These are phyloP conservation scores for Tulasnella sp. DNA, from an alignment of 768 basidiomycete genomes.

Conservation along the genomic window DNA sequence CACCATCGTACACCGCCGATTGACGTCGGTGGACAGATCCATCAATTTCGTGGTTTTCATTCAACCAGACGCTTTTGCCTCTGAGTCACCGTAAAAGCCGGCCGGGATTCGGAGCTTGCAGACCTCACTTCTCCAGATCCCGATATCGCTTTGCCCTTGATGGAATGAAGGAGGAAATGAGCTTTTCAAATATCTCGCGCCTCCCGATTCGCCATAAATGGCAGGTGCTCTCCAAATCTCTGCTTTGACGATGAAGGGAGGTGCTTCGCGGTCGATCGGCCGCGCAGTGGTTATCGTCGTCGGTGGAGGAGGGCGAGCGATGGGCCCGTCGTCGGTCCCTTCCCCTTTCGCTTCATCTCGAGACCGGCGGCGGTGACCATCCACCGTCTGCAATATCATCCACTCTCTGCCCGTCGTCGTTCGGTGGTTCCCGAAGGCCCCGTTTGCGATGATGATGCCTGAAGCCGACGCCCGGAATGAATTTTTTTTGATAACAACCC, in stretches of 20 bases:
- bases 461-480: conserved; percentile 3
- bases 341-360: not conserved
- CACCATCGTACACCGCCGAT: not conserved
- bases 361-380: not conserved
- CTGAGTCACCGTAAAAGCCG: conserved; percentile 7
- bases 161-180: conserved; percentile 2
- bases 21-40: not conserved
- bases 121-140: not conserved
- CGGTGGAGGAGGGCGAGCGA: not conserved
- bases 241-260: not conserved
- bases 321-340: not conserved
- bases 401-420: not conserved
- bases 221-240: not conserved
- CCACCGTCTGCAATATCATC: not conserved
- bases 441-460: not conserved
- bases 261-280: conserved; percentile 12
- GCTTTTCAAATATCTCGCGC: not conserved
- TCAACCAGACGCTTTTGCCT: not conserved
- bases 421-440: not conserved
- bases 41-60: not conserved
- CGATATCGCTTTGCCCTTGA: not conserved
- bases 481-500: not conserved
- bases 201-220: not conserved
- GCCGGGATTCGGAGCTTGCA: not conserved
- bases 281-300: not conserved